Base-by-base conservation (phyloP, 495 filamentous ascomycete species). In the Penicillium crystallinum region DNA sequence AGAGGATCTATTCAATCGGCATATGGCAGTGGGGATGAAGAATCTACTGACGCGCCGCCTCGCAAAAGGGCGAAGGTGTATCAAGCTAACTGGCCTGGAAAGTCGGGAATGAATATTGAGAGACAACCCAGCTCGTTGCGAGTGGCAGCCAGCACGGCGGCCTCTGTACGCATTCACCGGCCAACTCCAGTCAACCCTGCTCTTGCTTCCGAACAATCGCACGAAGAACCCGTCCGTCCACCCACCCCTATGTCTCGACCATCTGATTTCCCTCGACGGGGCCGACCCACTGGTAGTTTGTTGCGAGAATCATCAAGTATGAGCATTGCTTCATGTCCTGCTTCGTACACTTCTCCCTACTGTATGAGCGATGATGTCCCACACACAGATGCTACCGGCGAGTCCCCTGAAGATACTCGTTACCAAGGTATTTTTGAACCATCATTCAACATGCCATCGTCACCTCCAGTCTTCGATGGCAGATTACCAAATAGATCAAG, bases 141-240 rank as follows among this genome's bases (percentile, higher is more conserved):
- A 47, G 89, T 95, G 10, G 84, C 87, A 55, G 91, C 91, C 17
- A 93, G 89, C 65, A 92, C 89, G 14, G 82, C 90, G 27, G 88
- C 88, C 15, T 95, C 91, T 7, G 77, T 96, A 50, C 88, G 90
- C n/a, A 83, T 86, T 37, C 87, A 95, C 68, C 80, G 88, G 48
- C 91, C 90, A 7, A 80, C 88, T 27, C 78, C 84, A 7, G 67
- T 80, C 17, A 81, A 81, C 27, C 80, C 80, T 34, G 74, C 76
- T 6, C 64, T 75, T 34, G 50, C 73, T 56, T 56, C 62, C n/a
- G 66, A 73, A 18, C 76, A 71, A 27, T 80, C 86, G 35, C 62
- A 84, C n/a, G 88, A 93, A 59, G 88, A 90, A 54, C 77, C 85
- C 21, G 83, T 89, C 48, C 81, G 91, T 18, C 89, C 84, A 7